phyloP scores from a whole-genome alignment of 83 land plant genomes.

The Thuja plicata region DNA sequence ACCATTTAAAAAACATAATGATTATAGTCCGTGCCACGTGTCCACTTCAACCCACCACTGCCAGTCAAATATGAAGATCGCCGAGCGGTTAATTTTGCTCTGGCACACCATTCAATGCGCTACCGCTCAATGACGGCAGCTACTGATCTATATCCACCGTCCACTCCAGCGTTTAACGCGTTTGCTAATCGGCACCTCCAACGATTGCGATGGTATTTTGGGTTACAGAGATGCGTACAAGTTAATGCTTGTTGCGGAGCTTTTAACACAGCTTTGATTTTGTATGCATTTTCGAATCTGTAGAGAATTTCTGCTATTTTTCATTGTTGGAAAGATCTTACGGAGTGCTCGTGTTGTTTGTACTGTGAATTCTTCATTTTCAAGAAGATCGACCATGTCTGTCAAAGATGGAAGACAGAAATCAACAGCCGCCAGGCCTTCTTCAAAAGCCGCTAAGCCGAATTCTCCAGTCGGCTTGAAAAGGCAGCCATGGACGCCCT shows the following conservation, averaged over 20 bases:
- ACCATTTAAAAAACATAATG: neutral
- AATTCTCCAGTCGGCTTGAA: slow-evolving; percentile 1
- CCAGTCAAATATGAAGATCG: neutral
- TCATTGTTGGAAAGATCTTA: neutral
- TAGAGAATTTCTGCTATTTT: neutral
- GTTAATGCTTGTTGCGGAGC: neutral
- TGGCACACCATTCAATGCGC: neutral
- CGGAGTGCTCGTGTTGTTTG: neutral
- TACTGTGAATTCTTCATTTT: neutral
- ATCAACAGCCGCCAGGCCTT: neutral
- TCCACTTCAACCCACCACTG: neutral
- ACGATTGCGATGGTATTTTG: neutral
- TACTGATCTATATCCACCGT: neutral
- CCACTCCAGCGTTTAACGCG: neutral
- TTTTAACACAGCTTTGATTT: neutral
- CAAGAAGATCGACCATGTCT: neutral
- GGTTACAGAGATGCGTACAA: neutral
- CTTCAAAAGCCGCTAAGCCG: neutral
- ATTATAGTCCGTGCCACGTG: neutral
- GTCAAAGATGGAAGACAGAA: slow-evolving; percentile 13
- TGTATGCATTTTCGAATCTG: neutral
- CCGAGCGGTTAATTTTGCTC: neutral
- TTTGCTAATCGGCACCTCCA: neutral
- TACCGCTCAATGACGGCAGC: neutral
- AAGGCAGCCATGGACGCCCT: neutral